These are phyloP conservation scores for Taxillus chinensis DNA, from an alignment of 164 flowering plant genomes.

Conservation along the genomic window DNA sequence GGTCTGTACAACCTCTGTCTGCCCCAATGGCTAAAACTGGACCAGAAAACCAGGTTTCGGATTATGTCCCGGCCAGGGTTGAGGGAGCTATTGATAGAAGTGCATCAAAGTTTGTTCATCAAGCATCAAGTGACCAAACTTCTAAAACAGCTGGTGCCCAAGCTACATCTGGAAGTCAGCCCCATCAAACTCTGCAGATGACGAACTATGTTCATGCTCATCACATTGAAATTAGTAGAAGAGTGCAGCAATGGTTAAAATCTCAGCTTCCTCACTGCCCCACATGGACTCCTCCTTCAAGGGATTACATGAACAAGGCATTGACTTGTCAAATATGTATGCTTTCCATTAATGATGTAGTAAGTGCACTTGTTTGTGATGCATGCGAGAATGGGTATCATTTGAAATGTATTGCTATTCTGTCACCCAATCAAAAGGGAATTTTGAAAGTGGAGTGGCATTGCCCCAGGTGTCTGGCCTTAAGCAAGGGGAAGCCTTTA, in stretches of 20 bases:
- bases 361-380: constrained; percentile 78
- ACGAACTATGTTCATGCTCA: constrained; percentile 28
- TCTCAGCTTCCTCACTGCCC: constrained; percentile 48
- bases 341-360: constrained; percentile 44
- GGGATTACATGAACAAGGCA: constrained; percentile 82
- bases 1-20: constrained; percentile 43
- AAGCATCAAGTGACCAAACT: constrained; percentile 30
- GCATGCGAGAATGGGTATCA: constrained; percentile 89
- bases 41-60: constrained; percentile 28
- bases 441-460: constrained; percentile 86
- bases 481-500: constrained; percentile 74
- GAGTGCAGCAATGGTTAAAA: constrained; percentile 64
- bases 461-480: constrained; percentile 58
- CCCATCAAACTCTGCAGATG: constrained; percentile 41
- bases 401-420: constrained; percentile 51
- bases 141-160: constrained; percentile 34
- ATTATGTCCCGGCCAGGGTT: constrained; percentile 22
- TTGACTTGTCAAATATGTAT: constrained; percentile 73
- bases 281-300: constrained; percentile 78
- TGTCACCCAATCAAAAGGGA: constrained; percentile 44
- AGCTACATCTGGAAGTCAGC: constrained; percentile 27
- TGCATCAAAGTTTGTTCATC: constrained; percentile 25
- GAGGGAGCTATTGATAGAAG: constrained; percentile 26
- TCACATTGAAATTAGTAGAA: constrained; percentile 62
- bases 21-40: constrained; percentile 25